A percentile compares a stretch with the other conserved stretches of the same genome.
phyloP scores from a whole-genome alignment of 371 early-diverging fungal genomes.

The Mucor sp. region DNA sequence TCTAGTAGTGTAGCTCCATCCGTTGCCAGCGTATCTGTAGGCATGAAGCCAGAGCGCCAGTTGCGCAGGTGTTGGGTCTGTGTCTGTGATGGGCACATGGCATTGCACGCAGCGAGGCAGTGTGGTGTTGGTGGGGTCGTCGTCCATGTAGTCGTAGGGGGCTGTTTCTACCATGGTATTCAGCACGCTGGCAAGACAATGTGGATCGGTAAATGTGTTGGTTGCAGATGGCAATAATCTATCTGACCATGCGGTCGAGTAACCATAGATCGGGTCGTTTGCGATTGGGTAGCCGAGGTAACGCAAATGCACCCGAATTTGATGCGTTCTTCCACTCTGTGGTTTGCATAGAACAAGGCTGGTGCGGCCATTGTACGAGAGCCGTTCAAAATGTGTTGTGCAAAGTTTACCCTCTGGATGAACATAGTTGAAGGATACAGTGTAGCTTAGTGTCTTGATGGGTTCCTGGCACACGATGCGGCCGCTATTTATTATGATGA shows the following conservation, averaged over 20 bases:
- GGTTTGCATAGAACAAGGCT: slow-evolving; percentile 81
- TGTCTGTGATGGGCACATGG: slow-evolving; percentile 34
- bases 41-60: slow-evolving; percentile 87
- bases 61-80: slow-evolving; percentile 71
- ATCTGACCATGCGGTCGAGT: slow-evolving; percentile 70
- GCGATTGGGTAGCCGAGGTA: slow-evolving; percentile 96
- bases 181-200: not conserved
- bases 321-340: slow-evolving; percentile 98
- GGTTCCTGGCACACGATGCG: slow-evolving; percentile 75
- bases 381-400: slow-evolving; percentile 68
- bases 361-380: slow-evolving; percentile 66
- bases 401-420: slow-evolving; percentile 83
- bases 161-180: slow-evolving; percentile 48
- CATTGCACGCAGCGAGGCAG: slow-evolving; percentile 55
- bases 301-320: slow-evolving; percentile 98
- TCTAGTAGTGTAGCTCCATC: slow-evolving; percentile 75
- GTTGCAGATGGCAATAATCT: not conserved
- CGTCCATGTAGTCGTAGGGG: slow-evolving; percentile 32
- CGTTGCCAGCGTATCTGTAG: slow-evolving; percentile 69
- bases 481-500: slow-evolving; percentile 46
- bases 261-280: slow-evolving; percentile 94
- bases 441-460: slow-evolving; percentile 52
- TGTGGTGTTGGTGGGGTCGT: slow-evolving; percentile 15
- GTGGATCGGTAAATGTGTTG: not conserved
- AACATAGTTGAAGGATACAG: slow-evolving; percentile 79